Conservation (phyloP, 371 early-diverging fungal species). For the Rhizopus delemar region DNA sequence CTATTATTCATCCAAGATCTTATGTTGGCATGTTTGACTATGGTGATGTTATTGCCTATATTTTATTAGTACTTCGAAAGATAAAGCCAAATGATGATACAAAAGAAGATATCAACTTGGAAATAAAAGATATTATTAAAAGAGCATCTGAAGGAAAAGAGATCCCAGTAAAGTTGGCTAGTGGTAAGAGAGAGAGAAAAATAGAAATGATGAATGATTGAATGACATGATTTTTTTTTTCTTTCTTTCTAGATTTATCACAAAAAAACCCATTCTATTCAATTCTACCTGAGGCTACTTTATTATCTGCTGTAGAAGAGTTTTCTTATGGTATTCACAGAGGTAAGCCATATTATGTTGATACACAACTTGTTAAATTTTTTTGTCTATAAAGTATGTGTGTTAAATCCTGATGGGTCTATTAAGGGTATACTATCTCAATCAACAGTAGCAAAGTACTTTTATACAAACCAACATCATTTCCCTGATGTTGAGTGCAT, state of each 20-base stretch:
- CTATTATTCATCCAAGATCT: constrained; percentile 29
- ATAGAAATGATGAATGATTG: background rate
- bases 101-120: constrained; percentile 32
- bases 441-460: constrained; percentile 66
- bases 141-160: constrained; percentile 49
- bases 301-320: constrained; percentile 70
- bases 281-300: constrained; percentile 71
- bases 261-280: constrained; percentile 82
- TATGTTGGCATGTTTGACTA: constrained; percentile 81
- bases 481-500: constrained; percentile 32
- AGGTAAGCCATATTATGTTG: constrained; percentile 34
- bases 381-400: constrained; percentile 46
- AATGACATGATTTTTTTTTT: background rate
- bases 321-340: constrained; percentile 79
- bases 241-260: constrained; percentile 61
- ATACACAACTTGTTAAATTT: constrained; percentile 2
- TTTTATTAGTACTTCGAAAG: constrained; percentile 29
- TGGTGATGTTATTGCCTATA: constrained; percentile 62
- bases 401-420: constrained; percentile 49
- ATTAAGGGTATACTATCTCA: constrained; percentile 77
- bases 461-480: constrained; percentile 53
- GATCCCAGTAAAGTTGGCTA: constrained; percentile 65
- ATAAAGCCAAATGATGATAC: constrained; percentile 14
- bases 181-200: constrained; percentile 29
- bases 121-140: constrained; percentile 55